Evolutionary conservation across 2,329 filamentous ascomycete species (phyloP), one percentile per base, ranked within the genome.

Genomic region (Zopfia rhizophila): DNA sequence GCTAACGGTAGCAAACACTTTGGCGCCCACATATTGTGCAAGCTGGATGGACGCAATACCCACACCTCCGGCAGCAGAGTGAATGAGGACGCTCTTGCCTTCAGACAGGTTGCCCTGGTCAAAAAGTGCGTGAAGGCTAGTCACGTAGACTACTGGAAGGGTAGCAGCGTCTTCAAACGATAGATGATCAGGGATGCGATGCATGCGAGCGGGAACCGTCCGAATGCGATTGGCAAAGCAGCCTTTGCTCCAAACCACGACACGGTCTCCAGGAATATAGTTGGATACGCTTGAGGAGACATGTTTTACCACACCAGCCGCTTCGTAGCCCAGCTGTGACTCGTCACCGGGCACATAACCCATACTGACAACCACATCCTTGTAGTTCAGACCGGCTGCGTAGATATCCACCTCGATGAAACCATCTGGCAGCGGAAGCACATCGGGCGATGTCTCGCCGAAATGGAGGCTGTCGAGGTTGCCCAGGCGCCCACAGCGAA

Each of bases 321-420:
- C 40, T 37, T 59, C 56, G 11, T 38, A 37, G 11, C 54, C 56
- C 1, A 58, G n/a, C 13, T 42, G 27, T 2, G 40, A 24, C 18
- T 58, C 45, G 16, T 47, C 29, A 27, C 44, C 24, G 8, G 24
- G 23, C 7, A 72, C 38, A 28, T 70, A 64, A 4, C 71, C 72
- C 51, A 56, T 50, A 4, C 38, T 23, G 36, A 47, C 19, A 32
- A 46, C 40, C 10, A 58, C 16, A 29, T 56, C 51, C 18, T 47
- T 45, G 43, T 36, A 58, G 27, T 53, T 55, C 6, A 55, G 10
- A 19, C 49, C 49, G 7, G 25, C 29, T 0, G 22, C 29, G 14
- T 64, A 63, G 23, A 63, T 57, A 16, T 58, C 48, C 12, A 70
- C 47, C 33, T 71, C 68, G 12, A 70, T 53, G 3, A 60, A 40